Evolutionary conservation across 306 rosid genomes (phyloP).

Genomic region (Potentilla sterilis): DNA sequence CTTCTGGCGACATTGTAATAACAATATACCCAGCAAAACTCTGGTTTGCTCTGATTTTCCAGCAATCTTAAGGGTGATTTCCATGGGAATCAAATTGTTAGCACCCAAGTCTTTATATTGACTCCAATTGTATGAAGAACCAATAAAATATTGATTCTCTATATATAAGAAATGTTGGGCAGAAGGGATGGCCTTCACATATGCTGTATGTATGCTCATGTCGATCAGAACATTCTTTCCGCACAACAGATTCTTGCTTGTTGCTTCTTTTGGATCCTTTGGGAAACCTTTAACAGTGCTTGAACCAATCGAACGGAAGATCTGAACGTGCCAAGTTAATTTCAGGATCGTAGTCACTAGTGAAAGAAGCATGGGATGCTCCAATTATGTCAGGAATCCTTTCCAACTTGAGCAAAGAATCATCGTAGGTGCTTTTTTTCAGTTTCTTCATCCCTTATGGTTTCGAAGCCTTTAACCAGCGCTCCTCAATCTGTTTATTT

Average conservation of each 20-base stretch:
- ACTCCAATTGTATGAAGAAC: conserved; percentile 88
- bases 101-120: conserved; percentile 82
- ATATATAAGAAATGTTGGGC: conserved; percentile 94
- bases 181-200: conserved; percentile 90
- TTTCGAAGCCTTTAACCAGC: too few species aligned
- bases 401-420: conserved; percentile 75
- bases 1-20: conserved; percentile 99
- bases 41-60: conserved; percentile 83
- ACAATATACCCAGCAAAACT: conserved; percentile 88
- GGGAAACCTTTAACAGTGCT: conserved; percentile 84
- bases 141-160: conserved; percentile 94
- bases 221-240: conserved; percentile 95
- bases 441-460: too few species aligned
- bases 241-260: conserved; percentile 73
- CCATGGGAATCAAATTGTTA: conserved; percentile 95
- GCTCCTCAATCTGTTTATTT: too few species aligned
- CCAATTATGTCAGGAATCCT: conserved; percentile 67
- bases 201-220: conserved; percentile 98
- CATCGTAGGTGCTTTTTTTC: conserved; percentile 35
- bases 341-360: conserved; percentile 64
- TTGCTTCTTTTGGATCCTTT: conserved; percentile 75
- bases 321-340: conserved; percentile 88
- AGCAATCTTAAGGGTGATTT: conserved; percentile 91
- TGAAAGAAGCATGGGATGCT: conserved; percentile 36
- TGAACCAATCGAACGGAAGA: conserved; percentile 93